phyloP scores from a whole-genome alignment of 2,329 filamentous ascomycete genomes.

The Cercospora zeae-maydis region DNA sequence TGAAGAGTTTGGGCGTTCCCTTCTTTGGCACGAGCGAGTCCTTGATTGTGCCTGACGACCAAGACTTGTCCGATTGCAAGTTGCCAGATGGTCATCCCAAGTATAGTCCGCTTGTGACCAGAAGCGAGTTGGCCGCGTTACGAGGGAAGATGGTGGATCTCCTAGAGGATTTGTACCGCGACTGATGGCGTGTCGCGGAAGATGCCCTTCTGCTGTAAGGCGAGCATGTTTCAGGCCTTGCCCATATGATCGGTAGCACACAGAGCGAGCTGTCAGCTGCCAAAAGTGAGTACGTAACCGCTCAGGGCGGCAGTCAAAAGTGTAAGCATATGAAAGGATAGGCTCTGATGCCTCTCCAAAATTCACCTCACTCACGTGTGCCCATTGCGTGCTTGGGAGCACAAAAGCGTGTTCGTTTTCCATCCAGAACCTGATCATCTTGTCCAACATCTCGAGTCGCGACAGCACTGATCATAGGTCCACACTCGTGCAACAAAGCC shows the following conservation, averaged over 20 bases:
- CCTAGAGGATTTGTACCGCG: slow-evolving; percentile 41
- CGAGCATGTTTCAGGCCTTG: neutral
- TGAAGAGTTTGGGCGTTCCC: slow-evolving; percentile 57
- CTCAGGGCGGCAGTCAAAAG: neutral
- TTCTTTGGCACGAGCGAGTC: slow-evolving; percentile 55
- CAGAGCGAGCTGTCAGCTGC: neutral
- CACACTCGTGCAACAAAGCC: neutral
- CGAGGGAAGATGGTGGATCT: slow-evolving; percentile 38
- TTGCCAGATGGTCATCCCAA: slow-evolving; percentile 22
- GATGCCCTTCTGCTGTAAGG: neutral
- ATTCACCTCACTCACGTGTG: neutral
- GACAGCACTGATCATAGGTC: neutral
- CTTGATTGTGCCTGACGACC: slow-evolving; percentile 39
- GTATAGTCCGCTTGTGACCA: slow-evolving; percentile 33
- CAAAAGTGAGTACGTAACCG: neutral
- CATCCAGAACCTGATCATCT: neutral
- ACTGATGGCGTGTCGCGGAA: slow-evolving; percentile 25
- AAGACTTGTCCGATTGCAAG: slow-evolving; percentile 18
- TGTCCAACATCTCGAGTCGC: neutral
- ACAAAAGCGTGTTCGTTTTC: neutral
- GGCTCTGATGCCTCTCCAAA: neutral
- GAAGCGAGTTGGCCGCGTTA: slow-evolving; percentile 34
- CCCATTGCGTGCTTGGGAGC: neutral
- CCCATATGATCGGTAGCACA: neutral
- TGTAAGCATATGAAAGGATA: neutral